A percentile compares a stretch with the other conserved stretches of the same genome.
phyloP scores from a whole-genome alignment of 148 eudicot genomes.

The Polygonum aviculare region DNA sequence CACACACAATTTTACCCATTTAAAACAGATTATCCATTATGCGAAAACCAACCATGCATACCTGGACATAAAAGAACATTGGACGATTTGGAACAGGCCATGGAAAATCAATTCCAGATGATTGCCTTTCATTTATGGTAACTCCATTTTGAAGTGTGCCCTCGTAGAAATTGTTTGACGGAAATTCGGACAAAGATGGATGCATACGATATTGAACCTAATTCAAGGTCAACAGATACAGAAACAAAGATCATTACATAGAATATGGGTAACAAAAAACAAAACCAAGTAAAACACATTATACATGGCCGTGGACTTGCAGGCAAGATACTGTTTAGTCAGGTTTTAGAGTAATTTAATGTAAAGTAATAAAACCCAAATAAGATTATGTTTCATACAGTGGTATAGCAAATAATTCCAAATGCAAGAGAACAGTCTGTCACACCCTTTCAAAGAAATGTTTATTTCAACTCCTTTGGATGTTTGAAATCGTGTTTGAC shows the following conservation, averaged over 20 bases:
- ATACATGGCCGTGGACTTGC: not conserved
- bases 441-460: not conserved
- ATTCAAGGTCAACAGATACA: not conserved
- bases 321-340: not conserved
- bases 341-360: no score
- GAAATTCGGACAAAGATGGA: conserved; percentile 92
- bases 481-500: not conserved
- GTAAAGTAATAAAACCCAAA: no score
- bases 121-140: conserved; percentile 85
- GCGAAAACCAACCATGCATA: conserved; percentile 11
- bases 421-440: not conserved
- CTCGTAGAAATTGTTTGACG: conserved; percentile 97
- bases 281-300: not conserved
- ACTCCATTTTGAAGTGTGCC: conserved; percentile 99
- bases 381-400: not conserved
- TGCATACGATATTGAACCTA: conserved; percentile 99
- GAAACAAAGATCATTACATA: not conserved
- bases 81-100: conserved; percentile 99
- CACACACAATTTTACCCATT: not conserved
- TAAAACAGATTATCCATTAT: not conserved
- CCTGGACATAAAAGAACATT: conserved; percentile 99
- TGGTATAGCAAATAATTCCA: not conserved
- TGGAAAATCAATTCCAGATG: conserved; percentile 96
- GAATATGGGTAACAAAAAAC: not conserved
- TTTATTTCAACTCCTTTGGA: not conserved